Percentiles rank a stretch among this genome's conserved stretches.
These are phyloP conservation scores for Penicillium vulpinum DNA, from an alignment of 2,329 filamentous ascomycete species.

Conservation along the genomic window DNA sequence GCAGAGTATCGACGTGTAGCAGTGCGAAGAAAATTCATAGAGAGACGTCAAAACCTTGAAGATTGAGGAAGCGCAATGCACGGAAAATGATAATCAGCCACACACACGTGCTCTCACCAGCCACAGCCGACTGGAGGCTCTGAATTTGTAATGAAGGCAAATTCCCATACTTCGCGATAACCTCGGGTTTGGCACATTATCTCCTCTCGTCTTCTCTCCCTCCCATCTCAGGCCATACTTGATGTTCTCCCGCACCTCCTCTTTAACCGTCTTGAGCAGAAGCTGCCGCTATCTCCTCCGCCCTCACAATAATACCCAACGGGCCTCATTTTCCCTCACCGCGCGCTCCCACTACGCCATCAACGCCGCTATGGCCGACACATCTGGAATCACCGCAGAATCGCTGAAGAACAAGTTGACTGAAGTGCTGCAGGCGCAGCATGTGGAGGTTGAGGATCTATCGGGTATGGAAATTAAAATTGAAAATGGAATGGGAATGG, in stretches of 20 bases:
- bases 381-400: constrained; percentile 69
- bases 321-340: constrained; percentile 36
- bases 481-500: neutral
- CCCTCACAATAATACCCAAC: constrained; percentile 23
- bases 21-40: constrained; percentile 27
- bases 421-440: constrained; percentile 68
- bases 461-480: constrained; percentile 63
- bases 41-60: neutral
- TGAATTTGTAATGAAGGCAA: constrained; percentile 25
- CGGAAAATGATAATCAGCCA: constrained; percentile 3
- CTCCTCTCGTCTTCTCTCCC: neutral
- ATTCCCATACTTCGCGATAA: constrained; percentile 15
- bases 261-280: constrained; percentile 37
- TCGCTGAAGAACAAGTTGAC: constrained; percentile 68
- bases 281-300: constrained; percentile 42
- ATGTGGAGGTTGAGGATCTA: constrained; percentile 89
- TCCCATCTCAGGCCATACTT: constrained; percentile 23
- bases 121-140: constrained; percentile 18
- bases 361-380: constrained; percentile 46
- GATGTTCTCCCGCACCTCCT: constrained; percentile 41
- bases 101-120: constrained; percentile 24
- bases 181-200: constrained; percentile 6
- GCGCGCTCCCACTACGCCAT: constrained; percentile 35
- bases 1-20: constrained; percentile 28
- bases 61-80: neutral